phyloP scores from a whole-genome alignment of 768 basidiomycete genomes.

The Lentinula aciculospora region DNA sequence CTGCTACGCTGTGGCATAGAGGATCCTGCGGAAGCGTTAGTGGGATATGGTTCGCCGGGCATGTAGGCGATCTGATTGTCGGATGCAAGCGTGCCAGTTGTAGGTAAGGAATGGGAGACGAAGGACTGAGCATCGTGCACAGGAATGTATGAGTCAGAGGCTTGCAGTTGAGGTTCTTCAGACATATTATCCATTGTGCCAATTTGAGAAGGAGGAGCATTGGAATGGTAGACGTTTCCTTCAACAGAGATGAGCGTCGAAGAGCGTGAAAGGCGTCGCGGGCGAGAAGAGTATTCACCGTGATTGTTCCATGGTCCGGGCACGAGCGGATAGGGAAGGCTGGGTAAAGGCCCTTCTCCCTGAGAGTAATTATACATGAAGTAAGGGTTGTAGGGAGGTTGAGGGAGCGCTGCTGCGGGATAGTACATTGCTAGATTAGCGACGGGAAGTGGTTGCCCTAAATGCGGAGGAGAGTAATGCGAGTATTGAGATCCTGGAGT shows the following conservation, averaged over 20 bases:
- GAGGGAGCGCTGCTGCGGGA: background rate
- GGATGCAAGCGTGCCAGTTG: background rate
- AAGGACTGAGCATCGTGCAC: background rate
- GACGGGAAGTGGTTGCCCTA: background rate
- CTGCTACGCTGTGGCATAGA: background rate
- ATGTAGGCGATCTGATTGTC: background rate
- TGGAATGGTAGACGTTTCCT: background rate
- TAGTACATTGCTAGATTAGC: background rate
- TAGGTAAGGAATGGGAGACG: background rate
- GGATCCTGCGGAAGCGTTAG: background rate
- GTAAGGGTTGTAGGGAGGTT: background rate
- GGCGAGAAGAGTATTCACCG: background rate
- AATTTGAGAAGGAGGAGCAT: background rate
- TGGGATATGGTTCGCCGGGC: too few species aligned
- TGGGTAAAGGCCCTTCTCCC: background rate
- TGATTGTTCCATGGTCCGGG: background rate
- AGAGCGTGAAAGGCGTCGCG: background rate
- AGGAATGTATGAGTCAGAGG: background rate
- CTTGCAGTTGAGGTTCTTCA: background rate
- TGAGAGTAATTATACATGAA: background rate
- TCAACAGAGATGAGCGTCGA: background rate
- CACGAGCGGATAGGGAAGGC: background rate
- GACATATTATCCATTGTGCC: background rate
- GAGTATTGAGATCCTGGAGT: background rate
- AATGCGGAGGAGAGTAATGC: background rate